Evolutionary conservation across 257 asterid genomes (phyloP), one percentile per base, ranked within the genome.

Genomic region (Plantago elongata): DNA sequence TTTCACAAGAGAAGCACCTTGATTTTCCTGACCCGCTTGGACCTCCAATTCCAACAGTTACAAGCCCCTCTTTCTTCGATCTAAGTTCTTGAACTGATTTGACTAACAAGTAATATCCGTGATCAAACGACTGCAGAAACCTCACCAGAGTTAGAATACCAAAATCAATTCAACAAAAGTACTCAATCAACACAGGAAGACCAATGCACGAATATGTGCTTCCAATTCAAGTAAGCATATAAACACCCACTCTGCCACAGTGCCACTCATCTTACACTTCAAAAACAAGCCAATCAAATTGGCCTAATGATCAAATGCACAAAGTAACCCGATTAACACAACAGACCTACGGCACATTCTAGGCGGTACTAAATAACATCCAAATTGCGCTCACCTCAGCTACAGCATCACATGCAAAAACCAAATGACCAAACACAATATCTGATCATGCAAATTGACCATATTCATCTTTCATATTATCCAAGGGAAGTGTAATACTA

Each of bases 11-110:
- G 11, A 66, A 42, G 13, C 56, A 89, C 99, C 99, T 93, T 13
- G 99, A 74, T 81, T 93, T 93, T 40, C 99, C 99, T 15, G 99
- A 93, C 52, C 99, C 99, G 71, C 94, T 85, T 46, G 99, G 99
- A 61, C 99, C 99, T 67, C 99, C 99, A 38, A 93, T 85, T 14
- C 97, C 99, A 64, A 93, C 85, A 44, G 94, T 89, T 61, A 93
- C 97, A 63, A 85, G 69, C 52, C 94, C 93, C 11, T 79, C 92
- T 72, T 89, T 93, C 88, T 93, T 93, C 42, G 95, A 82, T 63
- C 99, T 86, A 51, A 93, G 92, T 64, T 93, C 97, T 87, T 93
- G 97, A 65, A 89, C 77, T 61, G 99, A 89, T 83, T 89, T 93
- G 58, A 93, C 95, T 84, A 93, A 65, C 83, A 89, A 82, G 88